Percentiles rank a stretch among this genome's conserved stretches.
Evolutionary conservation across 345 rosid species (phyloP).

Genomic region (Anacardium occidentale): DNA sequence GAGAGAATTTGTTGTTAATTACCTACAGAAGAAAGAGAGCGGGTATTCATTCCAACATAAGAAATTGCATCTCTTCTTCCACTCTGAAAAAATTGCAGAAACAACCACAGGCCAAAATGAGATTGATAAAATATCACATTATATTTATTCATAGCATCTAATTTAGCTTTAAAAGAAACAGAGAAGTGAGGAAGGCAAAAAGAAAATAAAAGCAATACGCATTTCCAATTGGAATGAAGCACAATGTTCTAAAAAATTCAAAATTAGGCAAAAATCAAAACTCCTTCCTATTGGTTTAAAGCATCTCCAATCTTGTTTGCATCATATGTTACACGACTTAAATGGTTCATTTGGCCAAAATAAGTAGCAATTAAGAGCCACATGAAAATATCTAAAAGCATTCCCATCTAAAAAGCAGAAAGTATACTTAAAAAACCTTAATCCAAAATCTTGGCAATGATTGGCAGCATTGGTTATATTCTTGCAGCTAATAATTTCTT

Average conservation of each 20-base stretch:
- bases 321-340: not conserved
- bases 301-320: not conserved
- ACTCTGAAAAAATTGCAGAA: conserved; percentile 24
- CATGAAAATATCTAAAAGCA: not conserved
- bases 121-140: not conserved
- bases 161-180: not conserved
- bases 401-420: not conserved
- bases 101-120: not conserved
- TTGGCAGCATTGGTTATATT: not conserved
- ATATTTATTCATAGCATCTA: not conserved
- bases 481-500: not conserved
- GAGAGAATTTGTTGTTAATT: conserved; percentile 2
- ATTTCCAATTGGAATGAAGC: not conserved
- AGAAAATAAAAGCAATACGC: not conserved
- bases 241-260: not conserved
- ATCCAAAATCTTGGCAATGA: not conserved
- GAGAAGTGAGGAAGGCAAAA: not conserved
- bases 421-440: not conserved
- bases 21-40: conserved; percentile 51
- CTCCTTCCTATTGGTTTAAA: not conserved
- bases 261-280: not conserved
- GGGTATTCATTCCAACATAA: conserved; percentile 28
- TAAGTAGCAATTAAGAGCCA: no score
- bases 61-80: conserved; percentile 25
- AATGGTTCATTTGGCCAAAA: not conserved